phyloP scores from a whole-genome alignment of 805 yeast species.

The Starmerella bombi region DNA sequence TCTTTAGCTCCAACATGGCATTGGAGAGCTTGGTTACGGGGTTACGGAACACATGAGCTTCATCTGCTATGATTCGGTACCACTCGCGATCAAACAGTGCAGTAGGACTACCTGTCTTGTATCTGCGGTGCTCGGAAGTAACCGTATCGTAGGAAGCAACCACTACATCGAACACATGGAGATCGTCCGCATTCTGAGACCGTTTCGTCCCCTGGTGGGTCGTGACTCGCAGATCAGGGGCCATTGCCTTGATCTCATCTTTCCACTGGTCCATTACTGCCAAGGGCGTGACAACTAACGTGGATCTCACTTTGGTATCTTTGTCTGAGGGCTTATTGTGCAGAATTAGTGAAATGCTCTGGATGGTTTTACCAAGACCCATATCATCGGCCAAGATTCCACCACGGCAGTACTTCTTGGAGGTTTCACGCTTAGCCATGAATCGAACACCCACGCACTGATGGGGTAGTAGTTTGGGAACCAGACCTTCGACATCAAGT shows the following conservation, averaged over 20 bases:
- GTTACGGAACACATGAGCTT: slow-evolving; percentile 51
- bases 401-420: slow-evolving; percentile 30
- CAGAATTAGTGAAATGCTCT: slow-evolving; percentile 53
- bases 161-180: slow-evolving; percentile 27
- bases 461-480: slow-evolving; percentile 33
- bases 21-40: slow-evolving; percentile 34
- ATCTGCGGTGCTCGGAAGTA: slow-evolving; percentile 21
- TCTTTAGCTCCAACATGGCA: slow-evolving; percentile 34
- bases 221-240: slow-evolving; percentile 26
- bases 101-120: neutral
- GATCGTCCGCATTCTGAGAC: slow-evolving; percentile 10
- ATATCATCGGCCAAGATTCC: slow-evolving; percentile 74
- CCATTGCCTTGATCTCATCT: slow-evolving; percentile 29
- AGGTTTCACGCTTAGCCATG: slow-evolving; percentile 31
- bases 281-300: slow-evolving; percentile 34
- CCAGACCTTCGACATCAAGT: slow-evolving; percentile 29
- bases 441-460: slow-evolving; percentile 36
- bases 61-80: slow-evolving; percentile 52
- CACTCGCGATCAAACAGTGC: slow-evolving; percentile 27
- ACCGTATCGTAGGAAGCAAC: slow-evolving; percentile 28
- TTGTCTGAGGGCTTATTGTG: slow-evolving; percentile 22
- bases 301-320: slow-evolving; percentile 18
- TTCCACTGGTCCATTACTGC: slow-evolving; percentile 34
- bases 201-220: slow-evolving; percentile 28
- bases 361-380: slow-evolving; percentile 84